Evolutionary conservation across 805 yeast species (phyloP).

Genomic region (Wickerhamomyces silvicola): DNA sequence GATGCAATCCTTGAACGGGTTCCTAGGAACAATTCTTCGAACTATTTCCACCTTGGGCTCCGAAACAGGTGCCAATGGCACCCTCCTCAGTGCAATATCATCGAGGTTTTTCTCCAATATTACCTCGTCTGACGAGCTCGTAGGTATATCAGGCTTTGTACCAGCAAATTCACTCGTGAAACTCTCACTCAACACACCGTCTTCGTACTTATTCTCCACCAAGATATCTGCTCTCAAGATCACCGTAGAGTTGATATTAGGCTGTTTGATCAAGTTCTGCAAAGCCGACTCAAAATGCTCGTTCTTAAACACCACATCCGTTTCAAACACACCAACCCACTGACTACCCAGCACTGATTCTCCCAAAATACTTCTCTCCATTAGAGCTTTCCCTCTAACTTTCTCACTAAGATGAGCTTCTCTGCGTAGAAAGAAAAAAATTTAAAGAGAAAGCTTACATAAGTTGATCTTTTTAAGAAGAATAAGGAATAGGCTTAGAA

Average conservation of each 20-base stretch:
- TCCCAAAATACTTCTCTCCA: conserved; percentile 33
- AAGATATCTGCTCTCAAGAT: conserved; percentile 83
- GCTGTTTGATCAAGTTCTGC: conserved; percentile 72
- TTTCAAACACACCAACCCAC: conserved; percentile 58
- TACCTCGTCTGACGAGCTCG: conserved; percentile 15
- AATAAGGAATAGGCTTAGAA: no score
- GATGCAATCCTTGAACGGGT: conserved; percentile 76
- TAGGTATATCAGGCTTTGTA: conserved; percentile 28
- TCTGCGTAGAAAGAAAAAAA: no score
- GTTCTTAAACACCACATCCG: conserved; percentile 40
- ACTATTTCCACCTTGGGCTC: conserved; percentile 48
- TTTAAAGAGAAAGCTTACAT: no score
- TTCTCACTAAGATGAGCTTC: not conserved
- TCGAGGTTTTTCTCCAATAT: conserved; percentile 28
- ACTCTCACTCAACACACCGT: conserved; percentile 17
- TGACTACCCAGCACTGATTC: conserved; percentile 45
- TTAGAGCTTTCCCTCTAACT: conserved; percentile 14
- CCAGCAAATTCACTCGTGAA: conserved; percentile 21
- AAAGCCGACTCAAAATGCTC: conserved; percentile 69
- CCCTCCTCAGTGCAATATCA: conserved; percentile 35
- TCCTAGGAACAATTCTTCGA: conserved; percentile 87
- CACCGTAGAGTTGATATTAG: conserved; percentile 88
- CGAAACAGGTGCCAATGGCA: conserved; percentile 19
- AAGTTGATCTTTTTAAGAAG: no score
- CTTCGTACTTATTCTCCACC: conserved; percentile 38